phyloP scores from a whole-genome alignment of 1,284 basidiomycete genomes.

The Naganishia liquefaciens region DNA sequence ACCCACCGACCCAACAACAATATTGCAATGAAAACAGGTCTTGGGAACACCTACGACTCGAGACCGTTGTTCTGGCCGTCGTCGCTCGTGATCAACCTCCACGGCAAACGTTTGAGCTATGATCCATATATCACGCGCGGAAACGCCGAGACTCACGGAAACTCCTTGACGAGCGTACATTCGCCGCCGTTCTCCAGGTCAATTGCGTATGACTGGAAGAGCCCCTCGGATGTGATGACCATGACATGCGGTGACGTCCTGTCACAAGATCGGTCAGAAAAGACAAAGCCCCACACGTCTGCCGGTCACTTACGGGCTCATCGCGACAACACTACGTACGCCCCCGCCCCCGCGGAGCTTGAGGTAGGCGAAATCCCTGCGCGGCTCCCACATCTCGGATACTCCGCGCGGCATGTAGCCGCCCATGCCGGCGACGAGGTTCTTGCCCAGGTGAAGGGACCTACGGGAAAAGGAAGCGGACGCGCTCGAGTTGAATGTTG shows the following conservation, averaged over 20 bases:
- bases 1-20: too few relatives aligned
- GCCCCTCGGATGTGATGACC: constrained; percentile 93
- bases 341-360: constrained; percentile 72
- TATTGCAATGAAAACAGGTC: too few relatives aligned
- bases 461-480: constrained; percentile 55
- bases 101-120: not conserved
- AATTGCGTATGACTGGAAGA: constrained; percentile 93
- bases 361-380: constrained; percentile 90
- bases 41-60: constrained; percentile 14
- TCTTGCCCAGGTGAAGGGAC: constrained; percentile 76
- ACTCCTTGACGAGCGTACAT: constrained; percentile 91
- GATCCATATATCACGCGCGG: not conserved
- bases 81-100: constrained; percentile 33
- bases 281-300: not conserved
- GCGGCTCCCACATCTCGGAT: constrained; percentile 96
- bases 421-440: constrained; percentile 76
- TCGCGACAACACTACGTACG: constrained; percentile 74
- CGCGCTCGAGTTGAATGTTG: constrained; percentile 37
- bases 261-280: not conserved
- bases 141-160: constrained; percentile 58
- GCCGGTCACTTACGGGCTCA: constrained; percentile 68
- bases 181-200: constrained; percentile 96
- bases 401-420: constrained; percentile 87
- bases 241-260: constrained; percentile 95
- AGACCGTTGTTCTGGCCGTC: constrained; percentile 25